A percentile compares a stretch with the other conserved stretches of the same genome.
Conservation (phyloP, 805 yeast genomes). For the Pichia thaimueangensis region DNA sequence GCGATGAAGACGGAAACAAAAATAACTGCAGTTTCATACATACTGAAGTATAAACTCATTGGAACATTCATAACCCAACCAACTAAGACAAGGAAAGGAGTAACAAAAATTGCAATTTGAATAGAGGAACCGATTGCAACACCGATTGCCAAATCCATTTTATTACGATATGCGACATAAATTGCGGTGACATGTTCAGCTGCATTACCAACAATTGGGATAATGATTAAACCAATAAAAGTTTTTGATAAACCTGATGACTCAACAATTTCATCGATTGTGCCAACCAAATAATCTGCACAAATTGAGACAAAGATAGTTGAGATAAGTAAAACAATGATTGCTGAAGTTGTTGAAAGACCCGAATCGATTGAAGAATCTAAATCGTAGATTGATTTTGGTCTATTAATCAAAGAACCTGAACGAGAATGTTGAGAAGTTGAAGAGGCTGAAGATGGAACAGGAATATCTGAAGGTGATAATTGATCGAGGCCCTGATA, state of each 20-base stretch:
- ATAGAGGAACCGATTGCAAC: slow-evolving; percentile 95
- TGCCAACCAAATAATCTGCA: slow-evolving; percentile 91
- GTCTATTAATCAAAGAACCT: slow-evolving; percentile 25
- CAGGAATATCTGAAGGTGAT: neutral
- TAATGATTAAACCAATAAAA: slow-evolving; percentile 85
- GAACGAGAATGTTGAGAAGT: slow-evolving; percentile 17
- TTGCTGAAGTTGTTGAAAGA: slow-evolving; percentile 48
- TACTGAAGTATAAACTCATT: slow-evolving; percentile 86
- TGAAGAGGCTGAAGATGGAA: neutral
- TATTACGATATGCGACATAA: slow-evolving; percentile 88
- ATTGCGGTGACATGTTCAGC: slow-evolving; percentile 98
- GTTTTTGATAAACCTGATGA: slow-evolving; percentile 86
- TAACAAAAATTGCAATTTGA: slow-evolving; percentile 91
- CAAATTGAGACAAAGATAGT: slow-evolving; percentile 81
- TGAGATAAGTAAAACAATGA: slow-evolving; percentile 50
- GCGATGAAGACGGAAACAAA: slow-evolving; percentile 86
- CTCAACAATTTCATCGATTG: slow-evolving; percentile 84
- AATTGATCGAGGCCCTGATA: neutral
- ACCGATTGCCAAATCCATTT: slow-evolving; percentile 95
- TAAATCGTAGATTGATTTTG: slow-evolving; percentile 26
- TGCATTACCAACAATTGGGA: slow-evolving; percentile 97
- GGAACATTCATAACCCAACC: slow-evolving; percentile 94
- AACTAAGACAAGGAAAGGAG: slow-evolving; percentile 87
- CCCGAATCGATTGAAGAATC: slow-evolving; percentile 28
- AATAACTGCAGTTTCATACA: slow-evolving; percentile 89